These are phyloP conservation scores for Babesia divergens DNA, from an alignment of 169 alveolate genomes.

Conservation along the genomic window DNA sequence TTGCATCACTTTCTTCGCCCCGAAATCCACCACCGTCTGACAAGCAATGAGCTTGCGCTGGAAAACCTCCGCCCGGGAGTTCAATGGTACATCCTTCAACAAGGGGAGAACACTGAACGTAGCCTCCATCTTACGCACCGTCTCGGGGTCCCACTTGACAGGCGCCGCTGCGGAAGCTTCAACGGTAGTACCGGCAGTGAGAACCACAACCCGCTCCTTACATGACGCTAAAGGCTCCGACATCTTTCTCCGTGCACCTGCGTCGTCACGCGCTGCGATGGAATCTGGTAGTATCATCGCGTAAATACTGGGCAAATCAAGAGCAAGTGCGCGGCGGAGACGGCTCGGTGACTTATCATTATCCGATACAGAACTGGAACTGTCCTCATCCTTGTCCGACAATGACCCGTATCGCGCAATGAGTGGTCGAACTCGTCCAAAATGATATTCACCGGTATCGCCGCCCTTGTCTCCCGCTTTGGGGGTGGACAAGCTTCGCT, in stretches of 20 bases:
- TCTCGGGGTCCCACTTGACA: conserved; percentile 4
- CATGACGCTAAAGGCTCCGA: neutral
- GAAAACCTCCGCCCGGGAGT: conserved; percentile 73
- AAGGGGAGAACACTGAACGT: conserved; percentile 68
- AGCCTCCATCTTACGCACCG: conserved; percentile 55
- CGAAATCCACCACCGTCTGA: conserved; percentile 74
- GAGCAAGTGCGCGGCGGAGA: neutral
- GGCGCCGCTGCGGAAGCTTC: neutral
- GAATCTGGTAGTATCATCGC: neutral
- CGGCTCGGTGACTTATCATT: neutral
- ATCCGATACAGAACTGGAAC: neutral
- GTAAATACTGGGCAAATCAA: neutral
- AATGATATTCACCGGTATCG: neutral
- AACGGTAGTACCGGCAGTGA: neutral
- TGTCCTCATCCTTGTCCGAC: neutral
- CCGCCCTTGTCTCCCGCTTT: neutral
- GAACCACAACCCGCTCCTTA: conserved; percentile 11
- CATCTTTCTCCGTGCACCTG: neutral
- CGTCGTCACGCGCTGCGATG: neutral
- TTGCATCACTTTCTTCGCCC: conserved; percentile 44
- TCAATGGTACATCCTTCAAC: conserved; percentile 71
- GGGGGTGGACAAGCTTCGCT: conserved; percentile 38
- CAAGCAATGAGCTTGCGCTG: conserved; percentile 83
- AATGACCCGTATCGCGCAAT: neutral
- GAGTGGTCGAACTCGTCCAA: neutral